phyloP scores from a whole-genome alignment of 495 filamentous ascomycete species.

The Xylaria longipes region DNA sequence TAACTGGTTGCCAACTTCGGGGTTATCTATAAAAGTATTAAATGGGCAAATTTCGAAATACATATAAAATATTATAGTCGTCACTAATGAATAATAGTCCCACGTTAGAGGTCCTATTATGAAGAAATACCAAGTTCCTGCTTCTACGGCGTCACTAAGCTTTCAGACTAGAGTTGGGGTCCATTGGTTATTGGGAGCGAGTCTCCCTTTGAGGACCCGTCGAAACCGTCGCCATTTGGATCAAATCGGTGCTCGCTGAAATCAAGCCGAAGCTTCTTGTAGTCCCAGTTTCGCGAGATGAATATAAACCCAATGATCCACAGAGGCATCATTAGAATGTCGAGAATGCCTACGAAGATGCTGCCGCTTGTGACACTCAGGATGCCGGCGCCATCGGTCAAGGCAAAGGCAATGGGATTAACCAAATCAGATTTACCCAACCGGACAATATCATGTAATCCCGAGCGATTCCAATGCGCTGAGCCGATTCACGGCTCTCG shows the following conservation, averaged over 20 bases:
- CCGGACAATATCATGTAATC: not conserved
- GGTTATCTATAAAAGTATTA: not conserved
- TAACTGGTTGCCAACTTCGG: not conserved
- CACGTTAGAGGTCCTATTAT: not conserved
- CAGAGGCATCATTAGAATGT: conserved; percentile 10
- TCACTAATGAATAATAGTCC: not conserved
- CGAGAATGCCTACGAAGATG: conserved; percentile 1
- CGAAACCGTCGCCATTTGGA: not conserved
- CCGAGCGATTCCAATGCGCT: not conserved
- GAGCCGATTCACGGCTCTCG: not conserved
- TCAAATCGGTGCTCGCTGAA: conserved; percentile 8
- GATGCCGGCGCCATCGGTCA: not conserved
- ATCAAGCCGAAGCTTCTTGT: conserved; percentile 3
- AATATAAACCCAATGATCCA: not conserved
- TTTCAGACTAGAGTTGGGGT: not conserved
- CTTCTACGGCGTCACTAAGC: not conserved
- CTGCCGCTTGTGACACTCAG: not conserved
- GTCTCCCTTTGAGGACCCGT: not conserved
- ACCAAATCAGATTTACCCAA: not conserved
- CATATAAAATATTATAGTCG: not conserved
- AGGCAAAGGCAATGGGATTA: not conserved
- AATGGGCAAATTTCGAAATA: not conserved
- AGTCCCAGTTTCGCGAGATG: conserved; percentile 4
- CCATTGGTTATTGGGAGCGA: not conserved
- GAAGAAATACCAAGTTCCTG: not conserved